Evolutionary conservation across 2,329 filamentous ascomycete genomes (phyloP), one percentile per base, ranked within the genome.

Genomic region (Fusarium solani-melongenae): DNA sequence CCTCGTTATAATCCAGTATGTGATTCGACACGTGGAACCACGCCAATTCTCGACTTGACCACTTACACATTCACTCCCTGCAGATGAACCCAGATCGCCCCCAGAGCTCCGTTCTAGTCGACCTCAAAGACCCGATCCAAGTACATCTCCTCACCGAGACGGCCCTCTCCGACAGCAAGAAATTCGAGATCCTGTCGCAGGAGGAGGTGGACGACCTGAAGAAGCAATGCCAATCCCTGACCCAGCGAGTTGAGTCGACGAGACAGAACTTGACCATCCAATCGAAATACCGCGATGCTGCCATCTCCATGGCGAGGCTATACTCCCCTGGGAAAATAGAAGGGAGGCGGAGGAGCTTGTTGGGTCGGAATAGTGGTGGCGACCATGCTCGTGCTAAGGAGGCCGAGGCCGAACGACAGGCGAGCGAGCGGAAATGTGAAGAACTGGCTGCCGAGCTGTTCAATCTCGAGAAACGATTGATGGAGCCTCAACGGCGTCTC

Each of bases 71-170:
- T 57, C 33, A n/a, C 24, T 17, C 7, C 29, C 22, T 33, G 29
- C 72, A 90, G 89, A 81, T 86, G 79, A 90, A 88, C 76, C 71
- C 83, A 39, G 82, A 84, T 33, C 86, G 86, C 60, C 85, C 86
- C 12, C 88, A 89, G 72, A 91, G 86, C 76, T 90, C 89, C 22
- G 83, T 83, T 5, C 84, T 88, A 12, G 86, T 92, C 74, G 89
- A 92, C 76, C 85, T 92, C 62, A 89, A 90, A 72, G 93, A 94
- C 81, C 89, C 87, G 68, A 93, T 99, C 51, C 93, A 95, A 77
- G 92, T 98, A 81, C 97, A 98, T 81, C 86, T 99, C 55, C 89
- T 99, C 67, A 95, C 96, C 70, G 96, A 98, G 85, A 98, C 94
- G 22, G 96, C 96, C 22, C 90, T 99, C 69, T 90, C 92, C 68